phyloP scores from a whole-genome alignment of 768 basidiomycete genomes.

The Macrolepiota albuminosa region DNA sequence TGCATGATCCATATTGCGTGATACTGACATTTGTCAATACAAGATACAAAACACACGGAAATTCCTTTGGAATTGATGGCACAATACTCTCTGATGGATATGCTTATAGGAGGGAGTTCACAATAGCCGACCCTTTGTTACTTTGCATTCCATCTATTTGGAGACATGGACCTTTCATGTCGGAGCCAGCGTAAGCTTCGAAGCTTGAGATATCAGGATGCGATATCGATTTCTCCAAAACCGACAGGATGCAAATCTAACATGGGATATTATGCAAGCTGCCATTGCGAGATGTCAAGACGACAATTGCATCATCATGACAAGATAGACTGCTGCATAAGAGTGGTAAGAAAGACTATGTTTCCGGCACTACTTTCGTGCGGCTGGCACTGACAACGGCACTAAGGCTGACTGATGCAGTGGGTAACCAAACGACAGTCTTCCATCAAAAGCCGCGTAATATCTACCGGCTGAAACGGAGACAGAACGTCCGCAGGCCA shows the following conservation, averaged over 20 bases:
- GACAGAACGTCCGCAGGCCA: neutral
- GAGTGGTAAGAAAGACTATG: neutral
- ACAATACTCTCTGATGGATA: neutral
- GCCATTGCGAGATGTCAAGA: neutral
- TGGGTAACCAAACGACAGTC: neutral
- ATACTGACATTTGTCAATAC: neutral
- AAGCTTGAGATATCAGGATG: neutral
- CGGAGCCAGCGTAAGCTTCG: neutral
- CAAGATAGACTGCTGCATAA: neutral
- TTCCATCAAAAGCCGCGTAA: neutral
- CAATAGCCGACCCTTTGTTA: neutral
- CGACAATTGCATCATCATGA: neutral
- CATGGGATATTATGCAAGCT: neutral
- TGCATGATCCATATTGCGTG: neutral
- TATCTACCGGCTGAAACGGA: neutral
- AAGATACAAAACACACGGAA: neutral
- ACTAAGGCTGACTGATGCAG: neutral
- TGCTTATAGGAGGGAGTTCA: neutral
- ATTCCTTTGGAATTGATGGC: neutral
- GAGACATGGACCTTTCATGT: neutral
- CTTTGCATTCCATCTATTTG: conserved; percentile 2
- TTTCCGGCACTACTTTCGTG: neutral
- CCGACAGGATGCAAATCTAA: neutral
- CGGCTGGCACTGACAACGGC: neutral
- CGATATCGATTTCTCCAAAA: neutral